phyloP scores from a whole-genome alignment of 257 asterid species.

The Rehmannia glutinosa region DNA sequence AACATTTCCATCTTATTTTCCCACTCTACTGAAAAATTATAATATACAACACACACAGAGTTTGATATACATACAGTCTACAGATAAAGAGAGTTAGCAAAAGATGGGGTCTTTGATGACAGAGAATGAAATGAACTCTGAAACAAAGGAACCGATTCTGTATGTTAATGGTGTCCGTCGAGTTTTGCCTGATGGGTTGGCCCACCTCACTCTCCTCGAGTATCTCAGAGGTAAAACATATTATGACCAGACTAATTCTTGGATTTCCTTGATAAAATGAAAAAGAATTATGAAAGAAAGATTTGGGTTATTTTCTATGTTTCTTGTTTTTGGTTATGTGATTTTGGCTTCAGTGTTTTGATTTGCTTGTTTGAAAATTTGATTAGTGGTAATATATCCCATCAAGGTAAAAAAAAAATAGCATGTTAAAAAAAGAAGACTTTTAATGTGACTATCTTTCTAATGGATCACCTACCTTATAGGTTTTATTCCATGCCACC shows the following conservation, averaged over 20 bases:
- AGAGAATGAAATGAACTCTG: slow-evolving; percentile 33
- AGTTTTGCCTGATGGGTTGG: slow-evolving; percentile 84
- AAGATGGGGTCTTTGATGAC: slow-evolving; percentile 65
- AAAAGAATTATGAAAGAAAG: too few species aligned
- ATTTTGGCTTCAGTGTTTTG: not conserved
- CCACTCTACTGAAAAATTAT: too few species aligned
- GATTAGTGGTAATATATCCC: not conserved
- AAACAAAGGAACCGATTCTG: slow-evolving; percentile 56
- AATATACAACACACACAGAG: too few species aligned
- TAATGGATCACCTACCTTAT: too few species aligned
- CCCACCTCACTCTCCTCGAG: slow-evolving; percentile 88
- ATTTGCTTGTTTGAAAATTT: not conserved
- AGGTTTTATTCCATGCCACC: not conserved
- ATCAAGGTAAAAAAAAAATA: not conserved
- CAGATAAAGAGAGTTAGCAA: not conserved
- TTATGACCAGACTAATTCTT: not conserved
- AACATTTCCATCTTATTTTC: too few species aligned
- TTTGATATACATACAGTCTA: not conserved
- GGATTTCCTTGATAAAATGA: not conserved
- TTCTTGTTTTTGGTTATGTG: not conserved
- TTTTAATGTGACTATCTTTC: not conserved
- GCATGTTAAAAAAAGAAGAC: not conserved
- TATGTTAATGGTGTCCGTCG: slow-evolving; percentile 89
- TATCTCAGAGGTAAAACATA: slow-evolving; percentile 74
- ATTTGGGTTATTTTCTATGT: too few species aligned